Conservation (phyloP, 2,329 filamentous ascomycete species). For the Xylaria sp. region DNA sequence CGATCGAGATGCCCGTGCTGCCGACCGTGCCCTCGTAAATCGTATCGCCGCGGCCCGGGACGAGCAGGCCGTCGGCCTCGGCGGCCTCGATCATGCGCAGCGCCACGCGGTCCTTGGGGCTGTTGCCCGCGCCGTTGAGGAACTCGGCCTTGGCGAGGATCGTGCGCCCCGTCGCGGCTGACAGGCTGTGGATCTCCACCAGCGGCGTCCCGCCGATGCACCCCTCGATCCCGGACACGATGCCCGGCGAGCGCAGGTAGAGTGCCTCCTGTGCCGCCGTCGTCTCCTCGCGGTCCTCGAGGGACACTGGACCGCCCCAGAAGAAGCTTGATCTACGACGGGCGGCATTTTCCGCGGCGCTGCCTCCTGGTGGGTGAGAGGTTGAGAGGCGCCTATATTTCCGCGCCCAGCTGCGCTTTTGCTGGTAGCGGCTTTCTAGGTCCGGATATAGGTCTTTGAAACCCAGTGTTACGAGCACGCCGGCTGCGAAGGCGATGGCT, state of each 20-base stretch:
- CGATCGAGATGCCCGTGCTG: conserved; percentile 94
- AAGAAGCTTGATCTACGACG: conserved; percentile 57
- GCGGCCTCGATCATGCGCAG: conserved; percentile 87
- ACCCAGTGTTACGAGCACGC: conserved; percentile 78
- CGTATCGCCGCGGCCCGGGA: conserved; percentile 85
- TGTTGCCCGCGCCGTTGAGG: conserved; percentile 92
- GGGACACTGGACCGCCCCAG: conserved; percentile 62
- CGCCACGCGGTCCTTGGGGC: conserved; percentile 94
- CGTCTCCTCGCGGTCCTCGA: conserved; percentile 65
- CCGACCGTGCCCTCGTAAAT: conserved; percentile 98
- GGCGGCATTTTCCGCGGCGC: not conserved
- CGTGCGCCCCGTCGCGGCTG: conserved; percentile 84
- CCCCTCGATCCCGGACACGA: conserved; percentile 85
- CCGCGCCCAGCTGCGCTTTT: conserved; percentile 51
- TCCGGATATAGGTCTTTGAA: conserved; percentile 85
- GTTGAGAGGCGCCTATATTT: conserved; percentile 23
- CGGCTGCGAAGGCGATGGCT: conserved; percentile 78
- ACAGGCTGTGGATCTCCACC: conserved; percentile 85
- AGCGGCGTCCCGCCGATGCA: conserved; percentile 95
- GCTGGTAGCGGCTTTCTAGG: conserved; percentile 72
- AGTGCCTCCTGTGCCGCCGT: conserved; percentile 38
- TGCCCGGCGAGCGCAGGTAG: conserved; percentile 49
- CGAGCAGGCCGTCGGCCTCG: conserved; percentile 79
- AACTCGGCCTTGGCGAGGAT: conserved; percentile 97
- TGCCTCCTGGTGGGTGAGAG: conserved; percentile 24